Base-by-base conservation (phyloP, 768 basidiomycete genomes). In the Rhodotorula taiwanensis region DNA sequence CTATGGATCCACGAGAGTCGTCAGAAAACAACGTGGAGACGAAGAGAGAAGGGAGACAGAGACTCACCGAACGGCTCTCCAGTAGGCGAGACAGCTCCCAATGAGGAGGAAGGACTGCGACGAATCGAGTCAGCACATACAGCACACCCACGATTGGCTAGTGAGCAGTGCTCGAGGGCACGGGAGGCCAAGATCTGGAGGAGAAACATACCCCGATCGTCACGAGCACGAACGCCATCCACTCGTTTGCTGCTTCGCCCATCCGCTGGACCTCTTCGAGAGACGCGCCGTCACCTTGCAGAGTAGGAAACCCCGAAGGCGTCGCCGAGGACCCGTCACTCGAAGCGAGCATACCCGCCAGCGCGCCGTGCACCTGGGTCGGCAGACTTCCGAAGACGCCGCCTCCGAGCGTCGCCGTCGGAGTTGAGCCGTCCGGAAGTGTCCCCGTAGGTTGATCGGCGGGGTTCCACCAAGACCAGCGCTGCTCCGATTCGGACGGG, bases 151-250 rank as follows among this genome's bases (percentile, higher is more conserved):
- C n/a, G n/a, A n/a, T n/a, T n/a, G n/a, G n/a, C n/a, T n/a, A n/a
- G n/a, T n/a, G n/a, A n/a, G n/a, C n/a, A n/a, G n/a, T n/a, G n/a
- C n/a, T n/a, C n/a, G n/a, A n/a, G n/a, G n/a, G n/a, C n/a, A n/a
- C n/a, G n/a, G n/a, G n/a, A n/a, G n/a, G n/a, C n/a, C n/a, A n/a
- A n/a, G n/a, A n/a, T n/a, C n/a, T n/a, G n/a, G n/a, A n/a, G n/a
- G n/a, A n/a, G n/a, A n/a, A n/a, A n/a, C n/a, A n/a, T n/a, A 61
- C 56, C 54, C 90, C 93, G 49, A 92, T 71, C 1, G 86, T 88
- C 87, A 98, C 94, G 73, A 97, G 81, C 58, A 93, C 75, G 78
- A 95, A 91, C 4, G 90, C 85, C 48, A 97, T 76, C 89, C 89
- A 95, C 65, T 94, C 91, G 66, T 81, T 84, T 11, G 89, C 84